These are phyloP conservation scores for Verbascum thapsus DNA, from an alignment of 257 asterid species.

Conservation along the genomic window DNA sequence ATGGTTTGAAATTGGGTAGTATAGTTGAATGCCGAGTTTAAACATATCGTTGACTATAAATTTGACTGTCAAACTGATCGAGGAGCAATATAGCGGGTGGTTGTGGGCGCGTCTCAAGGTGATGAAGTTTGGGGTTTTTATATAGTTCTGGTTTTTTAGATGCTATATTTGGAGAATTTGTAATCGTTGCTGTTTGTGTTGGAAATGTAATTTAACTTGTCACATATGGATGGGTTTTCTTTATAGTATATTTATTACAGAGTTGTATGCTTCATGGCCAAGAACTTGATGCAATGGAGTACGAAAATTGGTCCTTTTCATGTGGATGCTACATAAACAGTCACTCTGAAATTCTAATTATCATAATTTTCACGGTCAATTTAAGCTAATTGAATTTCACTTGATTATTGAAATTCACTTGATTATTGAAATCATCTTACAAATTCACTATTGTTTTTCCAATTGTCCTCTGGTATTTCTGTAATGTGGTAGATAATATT, in stretches of 20 bases:
- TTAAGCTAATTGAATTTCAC: too few relatives aligned
- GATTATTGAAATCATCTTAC: too few relatives aligned
- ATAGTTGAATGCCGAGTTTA: conserved; percentile 5
- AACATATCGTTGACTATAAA: conserved; percentile 8
- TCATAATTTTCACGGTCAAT: too few relatives aligned
- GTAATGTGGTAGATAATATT: background rate
- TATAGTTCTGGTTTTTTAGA: conserved; percentile 21
- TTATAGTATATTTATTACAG: background rate
- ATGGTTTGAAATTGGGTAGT: conserved; percentile 65
- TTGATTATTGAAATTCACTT: too few relatives aligned
- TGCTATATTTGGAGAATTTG: conserved; percentile 24
- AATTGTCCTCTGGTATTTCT: too few relatives aligned
- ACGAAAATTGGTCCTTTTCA: background rate
- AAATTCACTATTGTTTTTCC: too few relatives aligned
- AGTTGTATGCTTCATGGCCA: background rate
- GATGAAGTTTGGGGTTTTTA: background rate
- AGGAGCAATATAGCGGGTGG: conserved; percentile 18
- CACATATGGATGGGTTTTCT: conserved; percentile 9
- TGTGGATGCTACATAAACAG: too few relatives aligned
- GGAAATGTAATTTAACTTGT: conserved; percentile 35
- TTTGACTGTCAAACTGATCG: conserved; percentile 10
- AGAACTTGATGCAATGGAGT: background rate
- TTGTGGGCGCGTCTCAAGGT: background rate
- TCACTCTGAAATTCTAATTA: too few relatives aligned
- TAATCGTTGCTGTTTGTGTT: conserved; percentile 19